Evolutionary conservation across 495 filamentous ascomycete genomes (phyloP), one percentile per base, ranked within the genome.

Genomic region (Usnea hakonensis): DNA sequence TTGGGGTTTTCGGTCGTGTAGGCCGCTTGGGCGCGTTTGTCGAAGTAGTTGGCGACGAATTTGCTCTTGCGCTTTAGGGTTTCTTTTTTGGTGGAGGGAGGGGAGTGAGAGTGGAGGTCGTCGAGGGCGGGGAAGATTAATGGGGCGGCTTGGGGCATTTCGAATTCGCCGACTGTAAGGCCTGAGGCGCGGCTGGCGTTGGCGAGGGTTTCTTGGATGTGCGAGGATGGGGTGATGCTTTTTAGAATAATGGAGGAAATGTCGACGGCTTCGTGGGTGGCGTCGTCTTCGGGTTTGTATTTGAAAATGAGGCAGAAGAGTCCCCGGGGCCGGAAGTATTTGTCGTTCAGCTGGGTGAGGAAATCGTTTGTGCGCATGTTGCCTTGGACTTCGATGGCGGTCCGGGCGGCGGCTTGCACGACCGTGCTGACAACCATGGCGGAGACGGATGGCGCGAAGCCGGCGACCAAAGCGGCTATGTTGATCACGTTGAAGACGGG

Each of bases 271-370:
- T 68, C 68, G 10, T 66, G 66, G 8, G 75, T 66, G 4, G 67
- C 55, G 6, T 66, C 53, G 0, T 68, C 69, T 14, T 79, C 72
- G 2, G 81, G 78, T 26, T 82, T 79, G 70, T 80, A 85, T 11
- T 81, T 81, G 79, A 87, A 83, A 38, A 87, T 72, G 7, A 87
- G 69, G 58, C 78, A 81, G 69, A 79, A 85, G 0, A 87, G 74
- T 9, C 84, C 85, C 21, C 78, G 80, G 0, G 84, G 84, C 35
- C 73, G 74, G 72, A 86, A 87, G 50, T 85, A 76, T 38, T 81
- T 73, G 9, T 79, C 70, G 70, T 87, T 87, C 68, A 84, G 78
- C 57, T 76, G 74, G 43, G 80, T 73, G 19, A 87, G 76, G 72
- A 80, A 86, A 2, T 60, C 72, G 59, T 84, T 86, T 7, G 79